Percentiles rank a stretch among this genome's conserved stretches.
Conservation (phyloP, 768 basidiomycete species). For the Zangia roseola region DNA sequence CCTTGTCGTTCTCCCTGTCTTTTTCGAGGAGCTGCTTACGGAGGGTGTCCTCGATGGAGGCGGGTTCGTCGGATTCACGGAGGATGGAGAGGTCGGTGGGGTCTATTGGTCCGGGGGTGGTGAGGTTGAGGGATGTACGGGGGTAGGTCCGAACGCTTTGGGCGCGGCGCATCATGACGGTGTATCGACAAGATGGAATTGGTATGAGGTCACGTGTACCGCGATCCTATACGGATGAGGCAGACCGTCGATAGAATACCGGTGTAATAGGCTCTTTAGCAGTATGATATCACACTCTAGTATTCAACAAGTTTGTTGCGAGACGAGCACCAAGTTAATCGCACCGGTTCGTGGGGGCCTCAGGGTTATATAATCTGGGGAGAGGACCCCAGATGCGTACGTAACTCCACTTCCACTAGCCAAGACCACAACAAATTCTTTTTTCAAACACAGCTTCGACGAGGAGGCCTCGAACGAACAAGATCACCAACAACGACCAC, state of each 20-base stretch:
- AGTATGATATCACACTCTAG: too few species aligned
- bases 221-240: too few species aligned
- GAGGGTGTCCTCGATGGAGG: conserved; percentile 51
- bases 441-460: conserved; percentile 21
- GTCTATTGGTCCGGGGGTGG: not conserved
- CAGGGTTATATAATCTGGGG: conserved; percentile 18
- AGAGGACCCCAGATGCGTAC: conserved; percentile 21
- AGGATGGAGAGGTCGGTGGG: conserved; percentile 61
- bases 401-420: conserved; percentile 22
- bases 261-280: too few species aligned
- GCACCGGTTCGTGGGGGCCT: conserved; percentile 12
- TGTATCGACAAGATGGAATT: too few species aligned
- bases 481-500: conserved; percentile 5
- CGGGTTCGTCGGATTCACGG: conserved; percentile 56
- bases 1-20: conserved; percentile 70
- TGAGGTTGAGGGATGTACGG: conserved; percentile 46
- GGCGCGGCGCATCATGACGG: conserved; percentile 49
- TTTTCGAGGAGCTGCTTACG: conserved; percentile 64
- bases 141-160: conserved; percentile 60
- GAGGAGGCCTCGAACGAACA: conserved; percentile 3
- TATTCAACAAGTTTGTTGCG: too few species aligned
- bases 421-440: conserved; percentile 20
- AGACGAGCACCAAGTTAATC: too few species aligned
- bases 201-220: too few species aligned
- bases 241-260: too few species aligned